Conservation (phyloP, 768 basidiomycete species). For the Termitomyces eurrhizus region DNA sequence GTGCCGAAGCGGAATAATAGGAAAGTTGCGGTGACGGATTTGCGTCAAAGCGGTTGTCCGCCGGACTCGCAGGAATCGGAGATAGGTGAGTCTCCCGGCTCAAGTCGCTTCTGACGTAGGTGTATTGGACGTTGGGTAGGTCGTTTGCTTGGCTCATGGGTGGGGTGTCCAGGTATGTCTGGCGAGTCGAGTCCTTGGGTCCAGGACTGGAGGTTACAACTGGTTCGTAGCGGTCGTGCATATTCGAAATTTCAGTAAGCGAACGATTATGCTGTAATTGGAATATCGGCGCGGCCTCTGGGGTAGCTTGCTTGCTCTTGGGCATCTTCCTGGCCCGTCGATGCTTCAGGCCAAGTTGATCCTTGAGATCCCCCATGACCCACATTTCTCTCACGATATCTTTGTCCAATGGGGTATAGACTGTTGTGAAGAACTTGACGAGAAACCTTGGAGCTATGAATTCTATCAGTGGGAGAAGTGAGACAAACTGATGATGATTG, state of each 20-base stretch:
- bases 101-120: constrained; percentile 15
- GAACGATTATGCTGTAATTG: constrained; percentile 59
- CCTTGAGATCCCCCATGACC: constrained; percentile 81
- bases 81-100: constrained; percentile 23
- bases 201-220: constrained; percentile 24
- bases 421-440: constrained; percentile 63
- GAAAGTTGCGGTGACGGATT: constrained; percentile 44
- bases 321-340: constrained; percentile 48
- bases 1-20: constrained; percentile 68
- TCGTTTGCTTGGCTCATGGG: constrained; percentile 32
- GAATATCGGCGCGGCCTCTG: constrained; percentile 75
- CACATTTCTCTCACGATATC: constrained; percentile 92
- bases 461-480: not conserved
- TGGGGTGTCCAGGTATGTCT: constrained; percentile 44
- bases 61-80: constrained; percentile 21
- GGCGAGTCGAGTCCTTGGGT: constrained; percentile 32
- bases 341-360: constrained; percentile 68
- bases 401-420: constrained; percentile 80
- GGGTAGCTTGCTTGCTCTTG: constrained; percentile 24
- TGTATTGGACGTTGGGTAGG: constrained; percentile 25
- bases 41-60: constrained; percentile 17
- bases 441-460: constrained; percentile 74
- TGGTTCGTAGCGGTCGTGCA: constrained; percentile 45
- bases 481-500: not conserved
- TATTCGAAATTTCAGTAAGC: constrained; percentile 51